phyloP scores from a whole-genome alignment of 495 filamentous ascomycete species.

The Neurospora intermedia region DNA sequence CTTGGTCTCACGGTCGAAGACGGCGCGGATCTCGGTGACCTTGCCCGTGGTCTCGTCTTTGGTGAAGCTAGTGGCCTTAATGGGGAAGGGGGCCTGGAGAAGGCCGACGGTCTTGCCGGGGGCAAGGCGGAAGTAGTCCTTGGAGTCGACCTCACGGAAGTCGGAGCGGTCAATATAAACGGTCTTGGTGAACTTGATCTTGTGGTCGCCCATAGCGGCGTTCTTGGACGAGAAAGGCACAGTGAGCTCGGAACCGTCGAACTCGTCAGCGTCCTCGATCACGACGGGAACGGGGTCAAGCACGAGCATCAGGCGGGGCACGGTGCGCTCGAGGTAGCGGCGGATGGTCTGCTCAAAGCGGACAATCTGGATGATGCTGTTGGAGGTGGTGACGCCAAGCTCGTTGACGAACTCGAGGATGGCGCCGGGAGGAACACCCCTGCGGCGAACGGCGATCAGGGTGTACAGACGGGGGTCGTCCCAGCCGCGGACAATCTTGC shows the following conservation, averaged over 20 bases:
- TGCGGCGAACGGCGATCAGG: constrained; percentile 69
- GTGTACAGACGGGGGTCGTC: constrained; percentile 87
- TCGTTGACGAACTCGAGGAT: constrained; percentile 82
- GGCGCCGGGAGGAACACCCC: constrained; percentile 77
- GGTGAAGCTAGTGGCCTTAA: constrained; percentile 65
- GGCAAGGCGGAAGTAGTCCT: constrained; percentile 88
- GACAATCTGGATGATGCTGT: constrained; percentile 58
- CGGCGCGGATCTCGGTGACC: constrained; percentile 58
- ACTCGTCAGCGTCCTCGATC: constrained; percentile 64
- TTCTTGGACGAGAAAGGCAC: constrained; percentile 71
- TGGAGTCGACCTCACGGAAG: constrained; percentile 75
- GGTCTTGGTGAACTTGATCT: constrained; percentile 68
- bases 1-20: constrained; percentile 56
- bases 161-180: constrained; percentile 91
- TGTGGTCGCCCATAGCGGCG: constrained; percentile 46
- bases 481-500: constrained; percentile 67
- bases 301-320: constrained; percentile 79
- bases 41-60: constrained; percentile 59
- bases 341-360: constrained; percentile 74
- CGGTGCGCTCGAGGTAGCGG: constrained; percentile 69
- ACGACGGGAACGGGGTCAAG: constrained; percentile 71
- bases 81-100: constrained; percentile 69
- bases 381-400: constrained; percentile 71
- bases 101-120: constrained; percentile 85
- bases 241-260: constrained; percentile 44